phyloP scores from a whole-genome alignment of 2,329 filamentous ascomycete species.

The Colletotrichum falcatum region DNA sequence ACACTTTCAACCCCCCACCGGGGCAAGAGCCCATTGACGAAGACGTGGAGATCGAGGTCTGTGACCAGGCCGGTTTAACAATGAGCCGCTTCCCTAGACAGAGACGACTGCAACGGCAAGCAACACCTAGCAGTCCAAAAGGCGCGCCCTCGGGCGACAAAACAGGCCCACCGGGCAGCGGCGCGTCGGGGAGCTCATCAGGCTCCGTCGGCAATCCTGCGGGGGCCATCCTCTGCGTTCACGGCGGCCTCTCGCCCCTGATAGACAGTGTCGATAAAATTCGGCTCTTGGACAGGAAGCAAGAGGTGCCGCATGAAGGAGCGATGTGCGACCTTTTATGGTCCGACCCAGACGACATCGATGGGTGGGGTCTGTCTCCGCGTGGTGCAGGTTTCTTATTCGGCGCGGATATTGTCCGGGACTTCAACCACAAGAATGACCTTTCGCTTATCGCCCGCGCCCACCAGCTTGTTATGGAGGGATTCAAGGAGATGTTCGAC shows the following conservation, averaged over 20 bases:
- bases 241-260: conserved; percentile 90
- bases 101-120: conserved; percentile 42
- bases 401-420: conserved; percentile 93
- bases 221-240: conserved; percentile 93
- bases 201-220: conserved; percentile 75
- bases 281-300: conserved; percentile 91
- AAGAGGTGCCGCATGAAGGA: conserved; percentile 97
- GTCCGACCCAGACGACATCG: conserved; percentile 98
- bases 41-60: conserved; percentile 92
- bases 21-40: conserved; percentile 67
- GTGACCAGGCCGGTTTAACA: conserved; percentile 84
- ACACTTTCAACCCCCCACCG: conserved; percentile 64
- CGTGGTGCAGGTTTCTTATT: conserved; percentile 97
- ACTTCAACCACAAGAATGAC: conserved; percentile 95
- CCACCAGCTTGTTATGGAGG: conserved; percentile 98
- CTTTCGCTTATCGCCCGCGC: conserved; percentile 92
- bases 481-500: conserved; percentile 99
- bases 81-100: conserved; percentile 76
- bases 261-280: conserved; percentile 98
- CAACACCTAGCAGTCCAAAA: conserved; percentile 49
- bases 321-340: conserved; percentile 99
- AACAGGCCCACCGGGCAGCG: conserved; percentile 82
- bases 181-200: conserved; percentile 77
- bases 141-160: conserved; percentile 51
- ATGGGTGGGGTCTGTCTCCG: conserved; percentile 94